These are phyloP conservation scores for Pichia nanzhaoensis DNA, from an alignment of 805 yeast species.

Conservation along the genomic window DNA sequence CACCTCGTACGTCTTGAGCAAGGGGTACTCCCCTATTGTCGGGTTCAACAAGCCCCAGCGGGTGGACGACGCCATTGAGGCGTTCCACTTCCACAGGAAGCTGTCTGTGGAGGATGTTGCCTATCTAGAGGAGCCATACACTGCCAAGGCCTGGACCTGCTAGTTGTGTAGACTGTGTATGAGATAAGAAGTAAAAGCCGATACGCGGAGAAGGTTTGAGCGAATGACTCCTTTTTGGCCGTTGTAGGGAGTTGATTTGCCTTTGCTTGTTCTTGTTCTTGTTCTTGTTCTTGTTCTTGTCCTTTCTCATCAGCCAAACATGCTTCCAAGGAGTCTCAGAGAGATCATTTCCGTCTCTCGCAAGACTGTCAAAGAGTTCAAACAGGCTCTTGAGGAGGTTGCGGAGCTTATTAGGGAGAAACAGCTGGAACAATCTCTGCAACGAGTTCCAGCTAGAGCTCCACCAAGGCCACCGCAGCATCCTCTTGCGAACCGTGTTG, in stretches of 20 bases:
- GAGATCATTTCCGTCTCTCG: conserved; percentile 41
- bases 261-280: background rate
- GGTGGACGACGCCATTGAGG: conserved; percentile 43
- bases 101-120: conserved; percentile 33
- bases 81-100: conserved; percentile 30
- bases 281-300: background rate
- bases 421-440: conserved; percentile 27
- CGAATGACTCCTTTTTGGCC: too few species aligned
- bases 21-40: conserved; percentile 51
- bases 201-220: background rate
- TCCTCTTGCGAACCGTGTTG: conserved; percentile 19
- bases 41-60: conserved; percentile 44
- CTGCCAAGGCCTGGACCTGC: background rate
- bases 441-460: conserved; percentile 35
- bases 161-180: too few species aligned
- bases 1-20: conserved; percentile 46
- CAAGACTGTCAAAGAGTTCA: conserved; percentile 40
- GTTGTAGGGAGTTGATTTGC: background rate
- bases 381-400: conserved; percentile 43
- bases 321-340: conserved; percentile 25
- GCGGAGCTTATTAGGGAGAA: conserved; percentile 30
- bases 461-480: conserved; percentile 14
- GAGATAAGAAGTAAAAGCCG: background rate
- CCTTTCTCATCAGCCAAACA: conserved; percentile 1
- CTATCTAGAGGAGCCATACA: conserved; percentile 30